Base-by-base conservation (phyloP, 495 filamentous ascomycete species). In the Chaetomidium leptoderma region DNA sequence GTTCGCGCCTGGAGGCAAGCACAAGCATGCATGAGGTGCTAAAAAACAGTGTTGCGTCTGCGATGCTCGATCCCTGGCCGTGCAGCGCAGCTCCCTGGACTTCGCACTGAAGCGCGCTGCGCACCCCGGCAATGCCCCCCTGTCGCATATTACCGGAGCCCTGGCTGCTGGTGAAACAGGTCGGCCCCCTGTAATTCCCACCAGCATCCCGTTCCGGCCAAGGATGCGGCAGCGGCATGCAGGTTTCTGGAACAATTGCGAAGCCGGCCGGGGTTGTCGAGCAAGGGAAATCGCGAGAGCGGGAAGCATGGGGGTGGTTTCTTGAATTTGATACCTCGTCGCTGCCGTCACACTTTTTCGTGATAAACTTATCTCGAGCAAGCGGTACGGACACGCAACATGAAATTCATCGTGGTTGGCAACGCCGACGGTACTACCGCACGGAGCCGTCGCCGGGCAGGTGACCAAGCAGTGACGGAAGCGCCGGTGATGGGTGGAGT, bases 121-220 rank as follows among this genome's bases (percentile, higher is more conserved):
- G 40, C 65, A 60, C 55, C 60, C 66, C 62, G 60, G 66, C 64
- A 63, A 45, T 35, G 49, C 57, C 62, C n/a, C 71, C 67, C 63
- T 68, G 68, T 66, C 59, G 59, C 70, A 68, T 59, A 59, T 57
- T 65, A 56, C 70, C 66, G 53, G 59, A 57, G 63, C 54, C 71
- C 68, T 69, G 70, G 63, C 64, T 67, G 45, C 47, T 70, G 63
- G 66, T 74, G 71, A 74, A 74, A 74, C 71, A 72, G 59, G 58
- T 63, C 56, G 30, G 17, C 59, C 67, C 67, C 70, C 62, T 71
- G 66, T 24, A 67, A 69, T 67, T 67, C 68, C 68, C 68, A 65
- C 57, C 36, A 52, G 46, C 57, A 64, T 61, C 60, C 63, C 48
- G 59, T 58, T 58, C 61, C 51, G 50, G 64, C 43, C 66, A 64